A percentile compares a stretch with the other conserved stretches of the same genome.
Conservation (phyloP, 805 yeast species). For the Metschnikowia cubensis region DNA sequence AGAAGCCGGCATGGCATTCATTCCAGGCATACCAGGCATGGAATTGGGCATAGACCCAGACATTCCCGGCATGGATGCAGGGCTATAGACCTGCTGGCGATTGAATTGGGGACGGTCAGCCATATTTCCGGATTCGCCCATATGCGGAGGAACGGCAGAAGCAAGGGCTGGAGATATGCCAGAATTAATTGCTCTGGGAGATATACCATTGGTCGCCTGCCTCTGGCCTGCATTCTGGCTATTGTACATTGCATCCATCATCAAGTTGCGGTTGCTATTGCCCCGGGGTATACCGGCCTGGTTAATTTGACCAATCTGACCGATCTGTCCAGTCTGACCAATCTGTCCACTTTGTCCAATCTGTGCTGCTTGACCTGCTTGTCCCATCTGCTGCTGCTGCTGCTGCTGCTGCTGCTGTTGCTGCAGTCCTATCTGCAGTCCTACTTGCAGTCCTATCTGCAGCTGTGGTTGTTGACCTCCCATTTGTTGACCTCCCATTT, state of each 20-base stretch:
- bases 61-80: constrained; percentile 2
- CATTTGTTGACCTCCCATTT: not conserved
- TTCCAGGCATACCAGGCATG: no score
- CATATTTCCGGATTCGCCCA: not conserved
- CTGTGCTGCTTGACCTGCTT: not conserved
- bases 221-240: constrained; percentile 2
- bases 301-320: not conserved
- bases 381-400: not conserved
- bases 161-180: not conserved
- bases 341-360: not conserved
- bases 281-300: constrained; percentile 5
- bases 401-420: not conserved
- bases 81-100: constrained; percentile 6
- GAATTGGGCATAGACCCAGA: no score
- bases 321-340: not conserved
- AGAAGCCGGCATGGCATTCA: not conserved
- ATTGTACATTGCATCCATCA: constrained; percentile 3
- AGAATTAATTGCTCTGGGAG: not conserved
- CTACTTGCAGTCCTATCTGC: not conserved
- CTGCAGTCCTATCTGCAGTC: not conserved
- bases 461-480: not conserved
- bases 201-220: not conserved
- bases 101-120: not conserved
- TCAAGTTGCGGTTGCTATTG: constrained; percentile 7
- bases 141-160: constrained; percentile 1